phyloP scores from a whole-genome alignment of 1,139 yeast genomes.

The Zhuliangozyma parablackwelliae region DNA sequence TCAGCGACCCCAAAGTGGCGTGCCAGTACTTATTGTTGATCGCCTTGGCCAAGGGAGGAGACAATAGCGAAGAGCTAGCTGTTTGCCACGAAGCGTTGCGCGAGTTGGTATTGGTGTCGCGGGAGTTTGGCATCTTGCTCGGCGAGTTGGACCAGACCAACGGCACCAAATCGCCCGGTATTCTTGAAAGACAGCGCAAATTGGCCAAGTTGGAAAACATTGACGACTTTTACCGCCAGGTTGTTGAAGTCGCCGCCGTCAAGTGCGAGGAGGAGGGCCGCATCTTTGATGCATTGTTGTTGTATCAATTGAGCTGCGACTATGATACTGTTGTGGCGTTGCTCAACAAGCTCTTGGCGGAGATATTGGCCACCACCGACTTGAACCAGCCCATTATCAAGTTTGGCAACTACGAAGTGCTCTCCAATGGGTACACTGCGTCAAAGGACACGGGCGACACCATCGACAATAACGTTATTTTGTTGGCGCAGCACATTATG shows the following conservation, averaged over 20 bases:
- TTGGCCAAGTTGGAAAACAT: slow-evolving; percentile 59
- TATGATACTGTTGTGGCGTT: slow-evolving; percentile 78
- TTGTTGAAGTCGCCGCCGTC: slow-evolving; percentile 80
- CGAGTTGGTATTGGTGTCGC: slow-evolving; percentile 79
- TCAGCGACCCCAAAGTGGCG: slow-evolving; percentile 85
- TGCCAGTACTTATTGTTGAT: slow-evolving; percentile 80
- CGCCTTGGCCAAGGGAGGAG: slow-evolving; percentile 39
- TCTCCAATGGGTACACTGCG: slow-evolving; percentile 10
- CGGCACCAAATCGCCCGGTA: slow-evolving; percentile 79
- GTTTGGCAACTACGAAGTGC: slow-evolving; percentile 32
- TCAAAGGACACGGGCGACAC: slow-evolving; percentile 22
- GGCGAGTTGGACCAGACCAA: slow-evolving; percentile 71
- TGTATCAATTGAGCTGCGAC: slow-evolving; percentile 87
- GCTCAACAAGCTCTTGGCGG: slow-evolving; percentile 76
- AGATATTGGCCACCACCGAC: slow-evolving; percentile 69
- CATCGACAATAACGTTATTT: slow-evolving; percentile 45
- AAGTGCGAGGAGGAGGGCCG: slow-evolving; percentile 93
- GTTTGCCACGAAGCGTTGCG: slow-evolving; percentile 77
- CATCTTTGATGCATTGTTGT: slow-evolving; percentile 74
- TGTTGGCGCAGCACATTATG: slow-evolving; percentile 57
- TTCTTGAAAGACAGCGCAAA: slow-evolving; percentile 74
- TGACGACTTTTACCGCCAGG: slow-evolving; percentile 44
- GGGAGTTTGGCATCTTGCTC: slow-evolving; percentile 75
- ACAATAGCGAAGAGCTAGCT: slow-evolving; percentile 40
- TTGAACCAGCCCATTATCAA: slow-evolving; percentile 56